Base-by-base conservation (phyloP, 257 asterid species). In the Ehretia macrophylla region DNA sequence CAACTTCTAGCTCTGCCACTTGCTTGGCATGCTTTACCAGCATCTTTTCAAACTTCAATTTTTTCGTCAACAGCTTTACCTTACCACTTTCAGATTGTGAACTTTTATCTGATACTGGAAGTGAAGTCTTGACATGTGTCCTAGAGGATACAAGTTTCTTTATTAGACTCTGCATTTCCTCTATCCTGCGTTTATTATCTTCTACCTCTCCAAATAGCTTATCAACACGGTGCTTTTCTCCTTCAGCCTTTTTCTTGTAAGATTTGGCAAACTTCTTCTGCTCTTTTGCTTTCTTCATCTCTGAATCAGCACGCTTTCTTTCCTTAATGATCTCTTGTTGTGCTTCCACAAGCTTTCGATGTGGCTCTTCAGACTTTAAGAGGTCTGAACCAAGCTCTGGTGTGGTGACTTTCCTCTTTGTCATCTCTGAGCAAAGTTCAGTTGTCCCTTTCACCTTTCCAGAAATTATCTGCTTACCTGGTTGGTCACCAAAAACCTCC, bases 11-110 rank as follows among this genome's bases (percentile, higher is more conserved):
- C 64, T 77, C 75, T 9, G 88, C 78, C 18, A 73, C 82, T 74
- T 81, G 60, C 68, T 83, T 77, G 61, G 96, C 93, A 72, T 84
- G 91, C 81, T 82, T 92, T 61, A 70, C 80, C 22, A 75, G 76
- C 80, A 47, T 68, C 76, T 80, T 86, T 77, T 86, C 96, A 60
- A 88, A 78, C 76, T 84, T 80, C 77, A 88, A 62, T 49, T 78
- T 82, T 72, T 86, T 74, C 65, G 67, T 74, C 38, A 84, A 71
- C 66, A 81, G 69, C 68, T 78, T 79, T 59, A 81, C 73, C 42
- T 76, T 63, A 63, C 81, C 88, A 58, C 80, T 63, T 75, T 85
- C 85, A 60, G 65, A 60, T 47, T 61, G 51, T 44, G 59, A 50
- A 49, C 40, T 54, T 38, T 69, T 68, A 59, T 48, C 71, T 60